Evolutionary conservation across 495 filamentous ascomycete genomes (phyloP), one percentile per base, ranked within the genome.

Genomic region (Penicilliopsis zonata): DNA sequence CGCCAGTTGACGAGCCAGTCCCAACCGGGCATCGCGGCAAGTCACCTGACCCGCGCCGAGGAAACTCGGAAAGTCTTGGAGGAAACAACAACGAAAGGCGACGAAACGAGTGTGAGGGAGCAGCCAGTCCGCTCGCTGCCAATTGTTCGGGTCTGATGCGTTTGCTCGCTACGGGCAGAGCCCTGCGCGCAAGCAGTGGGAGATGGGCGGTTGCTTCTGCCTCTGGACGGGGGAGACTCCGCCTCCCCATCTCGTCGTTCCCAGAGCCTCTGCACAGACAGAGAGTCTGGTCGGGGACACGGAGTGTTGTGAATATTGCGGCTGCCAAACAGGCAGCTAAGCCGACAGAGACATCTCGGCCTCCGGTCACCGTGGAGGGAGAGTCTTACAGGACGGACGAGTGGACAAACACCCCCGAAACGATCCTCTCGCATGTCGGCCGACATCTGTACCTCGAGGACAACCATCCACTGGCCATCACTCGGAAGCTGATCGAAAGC

Each of bases 381-480:
- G 62, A 65, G 30, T 44, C 56, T 10, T 92, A 90, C 49, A 40
- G 42, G 1, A 77, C 67, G 14, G 88, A 95, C 40, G 49, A 72
- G 30, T 95, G 86, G 86, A 87, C 77, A 49, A 98, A 96, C 46
- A 66, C 82, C 18, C 74, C 92, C 9, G 50, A 71, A 8, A 75
- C 75, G 34, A 82, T 98, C 36, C 63, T 86, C 31, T 67, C 76
- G 9, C 69, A 76, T 35, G 64, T 92, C 31, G 64, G 72, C 27
- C 78, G 82, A 30, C 76, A 74, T 31, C 68, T 98, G 4, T 87
- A 96, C 54, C 67, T 92, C 13, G 76, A 88, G 55, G 75, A 77
- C 41, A 77, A 88, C 52, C 90, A 98, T 54, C 90, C 90, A 10
- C 67, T 98, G 17, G 70, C 74, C 36, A 90, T 96, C 47, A 96